Percentiles rank a stretch among this genome's conserved stretches.
Conservation (phyloP, 371 early-diverging fungal genomes). For the Rhizomucor miehei region DNA sequence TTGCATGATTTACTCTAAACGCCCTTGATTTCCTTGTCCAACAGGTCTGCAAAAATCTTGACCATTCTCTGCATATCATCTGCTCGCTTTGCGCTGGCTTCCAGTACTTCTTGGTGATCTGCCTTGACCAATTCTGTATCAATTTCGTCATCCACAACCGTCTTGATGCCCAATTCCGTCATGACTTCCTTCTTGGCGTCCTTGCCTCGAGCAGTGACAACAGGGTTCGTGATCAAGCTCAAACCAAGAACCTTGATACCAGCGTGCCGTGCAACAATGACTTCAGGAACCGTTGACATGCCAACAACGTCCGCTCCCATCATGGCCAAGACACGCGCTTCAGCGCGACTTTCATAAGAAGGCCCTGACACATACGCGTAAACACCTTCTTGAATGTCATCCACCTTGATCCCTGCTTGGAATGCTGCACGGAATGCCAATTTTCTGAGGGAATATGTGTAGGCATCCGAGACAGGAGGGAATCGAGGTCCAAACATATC, state of each 20-base stretch:
- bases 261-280: constrained; percentile 89
- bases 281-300: constrained; percentile 96
- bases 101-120: constrained; percentile 89
- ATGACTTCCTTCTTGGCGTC: constrained; percentile 61
- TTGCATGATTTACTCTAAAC: background rate
- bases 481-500: constrained; percentile 89
- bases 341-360: constrained; percentile 87
- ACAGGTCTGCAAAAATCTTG: constrained; percentile 58
- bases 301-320: constrained; percentile 91
- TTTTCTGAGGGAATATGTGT: constrained; percentile 79
- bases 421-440: constrained; percentile 62
- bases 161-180: constrained; percentile 38
- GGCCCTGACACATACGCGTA: constrained; percentile 91
- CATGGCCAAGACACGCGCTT: constrained; percentile 72
- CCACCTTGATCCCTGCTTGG: constrained; percentile 47
- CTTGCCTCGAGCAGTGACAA: constrained; percentile 64
- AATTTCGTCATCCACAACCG: constrained; percentile 36
- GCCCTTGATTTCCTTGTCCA: constrained; percentile 8
- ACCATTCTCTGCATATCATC: constrained; percentile 76
- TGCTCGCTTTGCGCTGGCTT: constrained; percentile 69
- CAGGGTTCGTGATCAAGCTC: constrained; percentile 84
- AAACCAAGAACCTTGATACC: constrained; percentile 87
- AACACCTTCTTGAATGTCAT: constrained; percentile 74
- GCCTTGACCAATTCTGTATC: constrained; percentile 62
- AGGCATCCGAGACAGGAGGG: constrained; percentile 88